Base-by-base conservation (phyloP, 2,329 filamentous ascomycete species). In the Colletotrichum lindemuthianum region DNA sequence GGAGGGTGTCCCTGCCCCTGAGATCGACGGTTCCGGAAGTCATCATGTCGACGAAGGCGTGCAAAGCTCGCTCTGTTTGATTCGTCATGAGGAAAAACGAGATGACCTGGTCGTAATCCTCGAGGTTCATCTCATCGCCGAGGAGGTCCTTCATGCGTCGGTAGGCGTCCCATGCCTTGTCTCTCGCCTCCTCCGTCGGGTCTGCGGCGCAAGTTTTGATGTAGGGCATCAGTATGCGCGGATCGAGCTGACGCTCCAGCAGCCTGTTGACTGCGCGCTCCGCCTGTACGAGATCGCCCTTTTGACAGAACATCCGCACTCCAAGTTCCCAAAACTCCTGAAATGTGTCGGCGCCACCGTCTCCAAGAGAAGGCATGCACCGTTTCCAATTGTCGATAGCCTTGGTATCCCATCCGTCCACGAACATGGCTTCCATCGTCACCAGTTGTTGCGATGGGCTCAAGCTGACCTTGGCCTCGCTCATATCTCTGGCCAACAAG, bases 31-130 rank as follows among this genome's bases (percentile, higher is more conserved):
- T 73, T 6, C 85, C 84, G 4, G 86, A 85, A 61, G 88, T 86
- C 88, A 97, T 93, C 93, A 97, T 96, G 74, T 97, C 92, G 69
- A 90, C 92, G 75, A 97, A 97, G 0, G 92, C 87, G 57, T 88
- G 86, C 59, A 95, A 83, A 1, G 92, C 92, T 65, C 89, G 84
- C 65, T 90, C 85, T 6, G 87, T 82, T 63, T 89, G 83, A 57
- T 88, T 86, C 7, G 87, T 84, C 24, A 88, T 82, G 33, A 97
- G 78, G 71, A 97, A 92, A 48, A 86, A 86, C 16, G 90, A 84
- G 50, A 90, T 88, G 40, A 94, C 84, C 65, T 85, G 81, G 73
- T 97, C 93, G 70, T 94, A 96, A 72, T 96, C 91, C 15, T 87
- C 79, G 71, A 94, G 88, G 3, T 81, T 85, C 78, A 93, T 90